Evolutionary conservation across 371 early-diverging fungal species (phyloP).

Genomic region (Lichtheimia corymbifera): DNA sequence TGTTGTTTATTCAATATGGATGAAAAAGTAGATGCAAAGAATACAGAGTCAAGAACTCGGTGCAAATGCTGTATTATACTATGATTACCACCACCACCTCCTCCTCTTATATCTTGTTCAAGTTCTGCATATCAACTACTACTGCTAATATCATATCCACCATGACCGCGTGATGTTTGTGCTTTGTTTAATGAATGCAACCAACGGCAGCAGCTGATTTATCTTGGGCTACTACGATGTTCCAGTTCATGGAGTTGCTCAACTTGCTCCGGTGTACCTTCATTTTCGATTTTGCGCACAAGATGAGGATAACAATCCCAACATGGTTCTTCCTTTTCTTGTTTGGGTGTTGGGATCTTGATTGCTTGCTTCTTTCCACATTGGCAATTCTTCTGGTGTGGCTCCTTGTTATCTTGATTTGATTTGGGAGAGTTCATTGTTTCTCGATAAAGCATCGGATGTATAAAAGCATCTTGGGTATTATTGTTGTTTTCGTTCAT

Average conservation of each 20-base stretch:
- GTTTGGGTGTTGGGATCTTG: neutral
- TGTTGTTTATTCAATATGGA: neutral
- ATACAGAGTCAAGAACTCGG: slow-evolving; percentile 15
- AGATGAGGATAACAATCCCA: slow-evolving; percentile 53
- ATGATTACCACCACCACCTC: neutral
- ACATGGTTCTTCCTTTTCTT: slow-evolving; percentile 3
- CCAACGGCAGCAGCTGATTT: neutral
- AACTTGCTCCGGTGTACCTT: slow-evolving; percentile 45
- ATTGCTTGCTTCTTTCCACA: too few species aligned
- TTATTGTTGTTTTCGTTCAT: neutral
- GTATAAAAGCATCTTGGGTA: slow-evolving; percentile 5
- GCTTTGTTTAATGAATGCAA: neutral
- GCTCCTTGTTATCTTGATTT: neutral
- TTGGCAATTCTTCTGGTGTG: too few species aligned
- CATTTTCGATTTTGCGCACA: slow-evolving; percentile 46
- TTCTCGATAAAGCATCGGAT: slow-evolving; percentile 22
- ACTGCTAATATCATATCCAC: neutral
- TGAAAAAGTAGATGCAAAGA: slow-evolving; percentile 12
- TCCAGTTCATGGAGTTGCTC: slow-evolving; percentile 40
- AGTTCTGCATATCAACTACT: neutral
- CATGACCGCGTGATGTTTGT: neutral
- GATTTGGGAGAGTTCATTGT: slow-evolving; percentile 10
- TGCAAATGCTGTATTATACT: slow-evolving; percentile 28
- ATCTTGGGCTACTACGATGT: slow-evolving; percentile 11
- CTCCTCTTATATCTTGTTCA: neutral